phyloP scores from a whole-genome alignment of 2,329 filamentous ascomycete genomes.

The Paracamarosporium sp. region DNA sequence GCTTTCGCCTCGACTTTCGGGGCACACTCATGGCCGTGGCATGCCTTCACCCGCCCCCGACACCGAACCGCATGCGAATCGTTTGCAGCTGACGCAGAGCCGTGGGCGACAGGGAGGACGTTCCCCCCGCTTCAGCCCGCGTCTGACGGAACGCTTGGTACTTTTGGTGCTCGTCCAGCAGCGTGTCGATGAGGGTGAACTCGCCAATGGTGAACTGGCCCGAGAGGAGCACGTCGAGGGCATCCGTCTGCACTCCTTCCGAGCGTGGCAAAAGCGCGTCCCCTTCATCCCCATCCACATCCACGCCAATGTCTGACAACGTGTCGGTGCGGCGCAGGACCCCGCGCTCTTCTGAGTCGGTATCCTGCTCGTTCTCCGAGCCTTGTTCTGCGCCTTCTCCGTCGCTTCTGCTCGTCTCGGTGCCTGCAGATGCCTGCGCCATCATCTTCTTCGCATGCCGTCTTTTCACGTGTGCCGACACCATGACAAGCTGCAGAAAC shows the following conservation, averaged over 20 bases:
- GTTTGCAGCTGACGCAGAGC: slow-evolving; percentile 42
- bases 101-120: slow-evolving; percentile 33
- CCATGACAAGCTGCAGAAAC: slow-evolving; percentile 63
- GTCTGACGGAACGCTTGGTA: slow-evolving; percentile 42
- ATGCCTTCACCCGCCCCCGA: slow-evolving; percentile 37
- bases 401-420: slow-evolving; percentile 14
- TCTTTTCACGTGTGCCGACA: slow-evolving; percentile 61
- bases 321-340: slow-evolving; percentile 51
- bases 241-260: slow-evolving; percentile 32
- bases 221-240: slow-evolving; percentile 54
- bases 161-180: slow-evolving; percentile 50
- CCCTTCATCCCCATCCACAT: slow-evolving; percentile 45
- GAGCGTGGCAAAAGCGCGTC: slow-evolving; percentile 36
- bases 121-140: slow-evolving; percentile 32
- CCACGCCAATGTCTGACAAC: slow-evolving; percentile 47
- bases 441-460: slow-evolving; percentile 54
- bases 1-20: not conserved
- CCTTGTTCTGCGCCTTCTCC: slow-evolving; percentile 11
- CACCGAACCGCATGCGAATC: slow-evolving; percentile 41
- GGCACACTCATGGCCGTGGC: not conserved
- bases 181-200: slow-evolving; percentile 49
- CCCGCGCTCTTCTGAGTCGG: slow-evolving; percentile 67
- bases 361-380: slow-evolving; percentile 54
- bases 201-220: slow-evolving; percentile 56
- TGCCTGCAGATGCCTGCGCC: slow-evolving; percentile 31